Conservation (phyloP, 176 grass and related monocot genomes). For the Eragrostis curvula region DNA sequence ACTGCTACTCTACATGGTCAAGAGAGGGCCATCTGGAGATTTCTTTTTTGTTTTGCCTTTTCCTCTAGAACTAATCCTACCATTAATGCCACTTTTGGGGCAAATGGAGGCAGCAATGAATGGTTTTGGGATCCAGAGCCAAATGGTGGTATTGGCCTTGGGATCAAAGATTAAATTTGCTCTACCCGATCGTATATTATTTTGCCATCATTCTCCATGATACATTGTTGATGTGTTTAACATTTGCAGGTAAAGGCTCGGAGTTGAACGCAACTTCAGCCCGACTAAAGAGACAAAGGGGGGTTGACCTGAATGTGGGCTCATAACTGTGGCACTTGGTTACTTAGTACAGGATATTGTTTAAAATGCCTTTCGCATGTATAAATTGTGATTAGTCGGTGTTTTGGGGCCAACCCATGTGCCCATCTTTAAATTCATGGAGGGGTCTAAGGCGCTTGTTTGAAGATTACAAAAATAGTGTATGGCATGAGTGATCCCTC, state of each 20-base stretch:
- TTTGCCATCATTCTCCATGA: slow-evolving; percentile 59
- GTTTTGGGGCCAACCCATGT: slow-evolving; percentile 64
- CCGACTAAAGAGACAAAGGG: slow-evolving; percentile 39
- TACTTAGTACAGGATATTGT: slow-evolving; percentile 56
- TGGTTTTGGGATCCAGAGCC: slow-evolving; percentile 73
- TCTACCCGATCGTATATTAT: slow-evolving; percentile 38
- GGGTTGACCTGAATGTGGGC: slow-evolving; percentile 59
- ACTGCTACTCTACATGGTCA: slow-evolving; percentile 38
- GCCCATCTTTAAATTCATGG: slow-evolving; percentile 55
- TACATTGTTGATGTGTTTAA: slow-evolving; percentile 35
- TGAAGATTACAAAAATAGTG: not conserved
- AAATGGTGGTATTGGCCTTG: slow-evolving; percentile 54
- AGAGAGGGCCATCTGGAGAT: slow-evolving; percentile 37
- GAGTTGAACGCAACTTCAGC: slow-evolving; percentile 48
- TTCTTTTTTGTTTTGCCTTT: slow-evolving; percentile 5
- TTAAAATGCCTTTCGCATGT: slow-evolving; percentile 60
- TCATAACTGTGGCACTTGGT: slow-evolving; percentile 70
- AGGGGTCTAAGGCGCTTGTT: slow-evolving; percentile 38
- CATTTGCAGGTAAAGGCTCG: slow-evolving; percentile 45
- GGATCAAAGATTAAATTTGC: slow-evolving; percentile 56
- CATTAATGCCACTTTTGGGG: slow-evolving; percentile 53
- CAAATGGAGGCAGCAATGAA: slow-evolving; percentile 61
- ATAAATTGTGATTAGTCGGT: slow-evolving; percentile 54
- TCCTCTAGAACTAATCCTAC: slow-evolving; percentile 39
- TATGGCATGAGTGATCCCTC: not conserved